Conservation (phyloP, 2,329 filamentous ascomycete species). For the Tolypocladium cylindrosporum region DNA sequence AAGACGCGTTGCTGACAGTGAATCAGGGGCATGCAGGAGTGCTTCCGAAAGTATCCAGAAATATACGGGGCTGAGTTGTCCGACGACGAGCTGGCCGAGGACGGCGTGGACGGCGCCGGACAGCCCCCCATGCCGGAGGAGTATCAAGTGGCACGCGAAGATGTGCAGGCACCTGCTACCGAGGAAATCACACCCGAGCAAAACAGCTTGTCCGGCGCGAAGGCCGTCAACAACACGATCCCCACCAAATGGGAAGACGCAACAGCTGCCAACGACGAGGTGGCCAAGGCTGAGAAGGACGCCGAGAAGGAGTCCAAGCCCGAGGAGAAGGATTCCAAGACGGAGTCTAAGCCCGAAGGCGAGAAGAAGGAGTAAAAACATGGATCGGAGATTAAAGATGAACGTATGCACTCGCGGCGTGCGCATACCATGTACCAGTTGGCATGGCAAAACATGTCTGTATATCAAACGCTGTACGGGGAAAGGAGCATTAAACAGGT, state of each 20-base stretch:
- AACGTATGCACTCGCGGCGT: neutral
- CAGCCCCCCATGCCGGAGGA: slow-evolving; percentile 1
- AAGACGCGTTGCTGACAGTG: slow-evolving; percentile 14
- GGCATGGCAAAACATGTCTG: slow-evolving; percentile 4
- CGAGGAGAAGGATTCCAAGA: slow-evolving; percentile 6
- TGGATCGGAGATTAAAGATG: neutral
- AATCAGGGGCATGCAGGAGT: slow-evolving; percentile 85
- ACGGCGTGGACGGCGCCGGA: slow-evolving; percentile 20
- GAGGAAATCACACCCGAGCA: slow-evolving; percentile 7
- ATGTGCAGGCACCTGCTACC: neutral
- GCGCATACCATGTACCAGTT: slow-evolving; percentile 4
- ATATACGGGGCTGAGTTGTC: slow-evolving; percentile 84
- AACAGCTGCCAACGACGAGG: slow-evolving; percentile 16
- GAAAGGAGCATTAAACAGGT: neutral
- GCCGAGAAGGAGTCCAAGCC: slow-evolving; percentile 6
- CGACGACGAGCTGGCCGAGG: slow-evolving; percentile 48
- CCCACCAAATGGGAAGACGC: slow-evolving; percentile 17
- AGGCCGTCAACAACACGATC: slow-evolving; percentile 2
- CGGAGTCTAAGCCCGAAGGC: slow-evolving; percentile 2
- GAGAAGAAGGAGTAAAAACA: slow-evolving; percentile 2
- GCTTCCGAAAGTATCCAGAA: slow-evolving; percentile 87
- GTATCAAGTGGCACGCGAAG: slow-evolving; percentile 4
- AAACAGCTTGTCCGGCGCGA: slow-evolving; percentile 2
- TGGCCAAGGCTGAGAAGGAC: slow-evolving; percentile 8
- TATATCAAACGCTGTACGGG: slow-evolving; percentile 3